Evolutionary conservation across 257 asterid species (phyloP).

Genomic region (Haberlea rhodopensis): DNA sequence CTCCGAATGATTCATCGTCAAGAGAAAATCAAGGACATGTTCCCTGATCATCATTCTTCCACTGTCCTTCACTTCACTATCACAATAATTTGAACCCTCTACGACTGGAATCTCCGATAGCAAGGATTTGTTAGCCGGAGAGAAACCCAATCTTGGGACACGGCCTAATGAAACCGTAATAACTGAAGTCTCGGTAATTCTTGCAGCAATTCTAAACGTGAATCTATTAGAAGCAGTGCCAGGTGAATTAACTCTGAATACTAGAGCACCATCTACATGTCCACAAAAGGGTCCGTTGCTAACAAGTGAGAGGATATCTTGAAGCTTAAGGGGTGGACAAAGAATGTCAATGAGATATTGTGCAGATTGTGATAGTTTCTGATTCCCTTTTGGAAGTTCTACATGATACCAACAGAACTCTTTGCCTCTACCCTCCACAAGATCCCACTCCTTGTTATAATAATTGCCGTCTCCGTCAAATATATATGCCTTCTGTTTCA

Average conservation of each 20-base stretch:
- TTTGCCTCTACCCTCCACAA: constrained; percentile 67
- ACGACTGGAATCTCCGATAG: constrained; percentile 80
- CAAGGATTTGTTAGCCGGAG: constrained; percentile 62
- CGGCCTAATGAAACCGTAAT: constrained; percentile 93
- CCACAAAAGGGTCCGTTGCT: constrained; percentile 96
- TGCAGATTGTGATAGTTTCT: constrained; percentile 73
- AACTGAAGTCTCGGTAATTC: constrained; percentile 83
- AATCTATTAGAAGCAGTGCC: constrained; percentile 82
- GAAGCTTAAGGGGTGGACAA: constrained; percentile 93
- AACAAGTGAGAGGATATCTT: constrained; percentile 81
- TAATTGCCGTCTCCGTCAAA: constrained; percentile 90
- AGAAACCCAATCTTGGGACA: constrained; percentile 84
- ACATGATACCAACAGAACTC: constrained; percentile 99
- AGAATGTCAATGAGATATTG: constrained; percentile 73
- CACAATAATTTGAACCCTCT: constrained; percentile 45
- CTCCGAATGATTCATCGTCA: constrained; percentile 94
- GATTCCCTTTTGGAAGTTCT: constrained; percentile 88
- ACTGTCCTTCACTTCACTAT: constrained; percentile 39
- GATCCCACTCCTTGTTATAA: constrained; percentile 89
- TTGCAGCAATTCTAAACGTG: constrained; percentile 78
- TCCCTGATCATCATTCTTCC: constrained; percentile 73
- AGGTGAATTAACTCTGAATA: constrained; percentile 86
- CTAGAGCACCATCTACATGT: constrained; percentile 92
- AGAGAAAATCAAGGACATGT: constrained; percentile 69
- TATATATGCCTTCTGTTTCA: constrained; percentile 71